Conservation (phyloP, 495 filamentous ascomycete species). For the Letharia columbiana region DNA sequence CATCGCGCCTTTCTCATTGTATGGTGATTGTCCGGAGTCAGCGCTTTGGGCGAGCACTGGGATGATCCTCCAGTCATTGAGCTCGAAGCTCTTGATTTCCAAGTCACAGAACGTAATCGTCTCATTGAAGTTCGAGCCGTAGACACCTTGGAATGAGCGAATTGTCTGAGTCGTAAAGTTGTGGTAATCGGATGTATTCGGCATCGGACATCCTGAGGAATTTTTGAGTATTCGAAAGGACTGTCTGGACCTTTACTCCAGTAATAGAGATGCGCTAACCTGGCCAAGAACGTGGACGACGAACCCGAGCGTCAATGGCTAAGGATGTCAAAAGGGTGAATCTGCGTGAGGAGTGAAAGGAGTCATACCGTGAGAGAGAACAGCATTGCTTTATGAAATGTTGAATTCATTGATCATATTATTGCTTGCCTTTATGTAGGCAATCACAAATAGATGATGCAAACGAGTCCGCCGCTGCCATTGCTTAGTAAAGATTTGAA, state of each 20-base stretch:
- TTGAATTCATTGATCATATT: neutral
- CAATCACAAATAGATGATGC: neutral
- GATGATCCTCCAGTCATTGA: neutral
- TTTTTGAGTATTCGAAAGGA: neutral
- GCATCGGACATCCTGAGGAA: neutral
- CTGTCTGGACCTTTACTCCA: neutral
- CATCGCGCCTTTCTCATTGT: slow-evolving; percentile 3
- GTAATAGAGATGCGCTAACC: neutral
- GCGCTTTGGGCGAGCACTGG: neutral
- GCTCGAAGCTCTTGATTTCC: neutral
- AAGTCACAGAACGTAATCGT: neutral
- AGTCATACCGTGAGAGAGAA: neutral
- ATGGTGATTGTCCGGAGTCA: neutral
- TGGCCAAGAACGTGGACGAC: slow-evolving; percentile 1
- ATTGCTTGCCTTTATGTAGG: neutral
- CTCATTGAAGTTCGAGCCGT: neutral
- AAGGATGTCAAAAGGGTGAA: neutral
- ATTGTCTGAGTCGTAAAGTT: neutral
- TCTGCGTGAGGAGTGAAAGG: neutral
- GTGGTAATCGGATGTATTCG: neutral
- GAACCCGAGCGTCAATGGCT: slow-evolving; percentile 1
- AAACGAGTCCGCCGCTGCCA: neutral
- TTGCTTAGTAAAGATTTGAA: neutral
- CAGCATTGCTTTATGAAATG: neutral
- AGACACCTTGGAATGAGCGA: neutral